Base-by-base conservation (phyloP, 2,329 filamentous ascomycete genomes). In the Raffaelea arxii region DNA sequence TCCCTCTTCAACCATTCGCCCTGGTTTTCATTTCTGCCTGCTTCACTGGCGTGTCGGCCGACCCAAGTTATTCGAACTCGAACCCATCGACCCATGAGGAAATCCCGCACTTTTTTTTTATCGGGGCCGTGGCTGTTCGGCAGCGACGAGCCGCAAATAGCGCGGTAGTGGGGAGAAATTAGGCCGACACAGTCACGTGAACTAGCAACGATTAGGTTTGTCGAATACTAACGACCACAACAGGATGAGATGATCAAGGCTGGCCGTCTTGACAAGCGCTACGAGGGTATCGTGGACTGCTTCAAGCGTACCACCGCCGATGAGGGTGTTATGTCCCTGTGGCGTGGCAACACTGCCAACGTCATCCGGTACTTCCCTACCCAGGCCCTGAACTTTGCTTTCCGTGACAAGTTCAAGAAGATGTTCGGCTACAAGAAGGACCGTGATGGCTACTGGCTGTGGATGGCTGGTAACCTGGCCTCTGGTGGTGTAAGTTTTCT, bases 381-480 rank as follows among this genome's bases (percentile, higher is more conserved):
- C 72, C 92, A 98, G 83, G 92, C 92, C 65, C 80, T 98, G 72
- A 98, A 98, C 90, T 98, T 98, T 69, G 92, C 92, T 71, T 98
- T 98, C 92, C 92, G 92, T 74, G 92, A 98, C 75, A 96, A 94
- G 84, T 98, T 96, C 89, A 98, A 98, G 89, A 80, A 85, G 68
- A 94, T 98, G 90, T 98, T 98, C 84, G 86, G 88, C 69, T 98
- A 88, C 89, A 98, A 97, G 89, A 97, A 97, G 86, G 92, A 98
- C 56, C 84, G 84, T 75, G 92, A 98, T 72, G 92, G 92, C 66
- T 98, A 98, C 74, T 78, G 75, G 69, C 89, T 90, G 85, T 98
- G 92, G 92, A 97, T 98, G 92, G 80, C 78, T 60, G 92, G 92
- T 82, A 98, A 98, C 88, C 79, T 98, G 76, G 92, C 92, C 69